Base-by-base conservation (phyloP, 2,329 filamentous ascomycete species). In the Fusarium irregulare region DNA sequence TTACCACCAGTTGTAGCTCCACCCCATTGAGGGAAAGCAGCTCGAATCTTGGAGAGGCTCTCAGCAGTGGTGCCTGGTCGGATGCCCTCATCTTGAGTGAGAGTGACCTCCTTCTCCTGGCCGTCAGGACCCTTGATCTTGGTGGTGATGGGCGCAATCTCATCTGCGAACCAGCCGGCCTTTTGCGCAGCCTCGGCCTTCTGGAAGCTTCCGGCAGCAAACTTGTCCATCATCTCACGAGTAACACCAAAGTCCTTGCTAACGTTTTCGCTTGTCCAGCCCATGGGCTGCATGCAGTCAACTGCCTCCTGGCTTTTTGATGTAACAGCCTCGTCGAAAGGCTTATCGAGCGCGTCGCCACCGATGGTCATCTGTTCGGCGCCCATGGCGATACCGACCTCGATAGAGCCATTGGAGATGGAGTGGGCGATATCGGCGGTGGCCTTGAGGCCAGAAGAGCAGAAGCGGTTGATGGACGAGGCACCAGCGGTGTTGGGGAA, bases 201-300 rank as follows among this genome's bases (percentile, higher is more conserved):
- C 71, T 90, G 88, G 85, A 94, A 99, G 47, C 91, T 94, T 84
- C 97, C 93, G 12, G 92, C 92, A 0, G 96, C 93, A 80, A 90
- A 98, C 72, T 87, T 84, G 81, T 99, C 96, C 83, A 98, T 93
- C 78, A 84, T 83, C 78, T 94, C 90, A 66, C 96, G 89, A 4
- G 88, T 83, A 78, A 99, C 91, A 78, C 91, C 88, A 80, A 98
- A 98, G 83, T 98, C 96, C 50, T 89, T 89, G 75, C 91, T 93
- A 28, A 99, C 94, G 78, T 98, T 98, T 85, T 99, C 96, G 64
- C 92, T 95, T 4, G 96, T 99, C 88, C 97, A 97, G 23, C 96
- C 96, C 96, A 99, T 99, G 72, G 95, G 92, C 86, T 94, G 89
- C 89, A 95, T 89, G 86, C 94, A 96, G 83, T 98, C 95, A 48